These are phyloP conservation scores for Emiliania huxleyi DNA, from an alignment of 78 protist genomes.

Conservation along the genomic window DNA sequence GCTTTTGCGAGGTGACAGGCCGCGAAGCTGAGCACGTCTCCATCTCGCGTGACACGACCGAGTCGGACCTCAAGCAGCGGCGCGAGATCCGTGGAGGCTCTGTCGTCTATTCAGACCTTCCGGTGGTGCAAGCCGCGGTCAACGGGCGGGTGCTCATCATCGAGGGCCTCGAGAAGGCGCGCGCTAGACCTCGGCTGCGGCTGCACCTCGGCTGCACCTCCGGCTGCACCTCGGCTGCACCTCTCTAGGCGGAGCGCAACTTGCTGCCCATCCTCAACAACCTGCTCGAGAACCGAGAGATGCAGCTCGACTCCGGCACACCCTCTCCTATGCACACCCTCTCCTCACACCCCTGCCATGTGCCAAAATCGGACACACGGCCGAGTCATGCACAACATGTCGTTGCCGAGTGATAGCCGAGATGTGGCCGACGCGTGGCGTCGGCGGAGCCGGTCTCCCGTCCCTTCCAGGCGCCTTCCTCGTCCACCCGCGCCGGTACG, in stretches of 20 bases:
- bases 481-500: conserved; percentile 36
- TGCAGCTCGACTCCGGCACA: conserved; percentile 71
- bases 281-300: conserved; percentile 81
- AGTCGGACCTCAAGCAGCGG: conserved; percentile 64
- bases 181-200: too few species aligned
- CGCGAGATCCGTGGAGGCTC: conserved; percentile 58
- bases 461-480: too few species aligned
- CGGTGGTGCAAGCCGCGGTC: conserved; percentile 62
- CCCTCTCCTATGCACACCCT: too few species aligned
- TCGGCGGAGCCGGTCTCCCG: too few species aligned
- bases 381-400: background rate
- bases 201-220: background rate
- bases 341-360: too few species aligned
- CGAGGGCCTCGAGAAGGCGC: conserved; percentile 79
- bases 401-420: background rate
- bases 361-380: too few species aligned
- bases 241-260: conserved; percentile 52
- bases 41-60: conserved; percentile 73
- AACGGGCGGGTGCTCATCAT: conserved; percentile 72
- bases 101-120: conserved; percentile 35
- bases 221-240: conserved; percentile 30
- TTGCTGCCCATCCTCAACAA: conserved; percentile 66
- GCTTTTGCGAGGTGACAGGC: conserved; percentile 51
- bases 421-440: background rate
- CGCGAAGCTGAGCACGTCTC: conserved; percentile 56